These are phyloP conservation scores for Alternaria sp. DNA, from an alignment of 2,329 filamentous ascomycete genomes.

Conservation along the genomic window DNA sequence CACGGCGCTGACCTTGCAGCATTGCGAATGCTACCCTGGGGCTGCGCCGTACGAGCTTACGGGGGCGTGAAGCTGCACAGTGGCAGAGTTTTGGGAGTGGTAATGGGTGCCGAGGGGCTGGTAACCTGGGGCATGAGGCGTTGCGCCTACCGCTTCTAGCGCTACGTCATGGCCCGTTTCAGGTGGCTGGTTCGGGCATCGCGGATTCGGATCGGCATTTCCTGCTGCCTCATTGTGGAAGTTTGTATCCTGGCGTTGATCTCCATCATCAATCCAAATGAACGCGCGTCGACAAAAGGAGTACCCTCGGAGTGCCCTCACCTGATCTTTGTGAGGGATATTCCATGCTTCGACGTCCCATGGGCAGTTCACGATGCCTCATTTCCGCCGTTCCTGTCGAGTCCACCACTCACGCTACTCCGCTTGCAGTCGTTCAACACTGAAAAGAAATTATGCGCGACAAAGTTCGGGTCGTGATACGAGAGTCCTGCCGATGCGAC, in stretches of 20 bases:
- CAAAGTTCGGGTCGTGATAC: background rate
- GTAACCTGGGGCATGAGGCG: slow-evolving; percentile 5
- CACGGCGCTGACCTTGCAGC: background rate
- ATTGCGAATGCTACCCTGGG: background rate
- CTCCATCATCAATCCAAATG: background rate
- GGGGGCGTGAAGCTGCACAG: background rate
- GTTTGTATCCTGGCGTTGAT: background rate
- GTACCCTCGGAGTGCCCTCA: background rate
- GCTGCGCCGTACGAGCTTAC: background rate
- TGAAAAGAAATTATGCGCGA: background rate
- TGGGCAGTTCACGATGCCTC: background rate
- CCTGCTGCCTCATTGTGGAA: background rate
- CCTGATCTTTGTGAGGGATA: background rate
- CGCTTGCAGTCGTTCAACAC: background rate
- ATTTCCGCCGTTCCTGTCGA: background rate
- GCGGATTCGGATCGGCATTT: background rate
- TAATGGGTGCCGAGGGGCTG: background rate
- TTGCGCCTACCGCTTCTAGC: slow-evolving; percentile 4
- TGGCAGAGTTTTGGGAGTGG: background rate
- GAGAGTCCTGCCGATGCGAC: background rate
- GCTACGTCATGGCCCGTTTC: slow-evolving; percentile 12
- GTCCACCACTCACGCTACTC: background rate
- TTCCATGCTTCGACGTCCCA: background rate
- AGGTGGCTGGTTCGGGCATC: background rate
- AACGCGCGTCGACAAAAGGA: slow-evolving; percentile 4